These are phyloP conservation scores for Didymella exigua DNA, from an alignment of 2,329 filamentous ascomycete genomes.

Conservation along the genomic window DNA sequence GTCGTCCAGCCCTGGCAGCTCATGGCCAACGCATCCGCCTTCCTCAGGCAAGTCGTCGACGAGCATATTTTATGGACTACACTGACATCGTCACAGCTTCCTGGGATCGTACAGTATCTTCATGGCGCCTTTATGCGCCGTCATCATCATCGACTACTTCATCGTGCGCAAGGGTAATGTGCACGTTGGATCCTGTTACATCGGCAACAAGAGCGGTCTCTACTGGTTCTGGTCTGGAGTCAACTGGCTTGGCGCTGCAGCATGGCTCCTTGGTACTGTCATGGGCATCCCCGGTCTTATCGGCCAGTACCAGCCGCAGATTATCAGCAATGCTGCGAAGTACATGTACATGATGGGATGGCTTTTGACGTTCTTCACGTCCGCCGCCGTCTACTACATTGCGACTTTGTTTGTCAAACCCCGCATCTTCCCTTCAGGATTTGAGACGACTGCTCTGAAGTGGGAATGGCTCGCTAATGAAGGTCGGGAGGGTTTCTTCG, in stretches of 20 bases:
- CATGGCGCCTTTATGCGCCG: conserved; percentile 49
- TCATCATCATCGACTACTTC: conserved; percentile 50
- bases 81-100: conserved; percentile 41
- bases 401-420: conserved; percentile 25
- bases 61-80: not conserved
- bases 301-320: conserved; percentile 38
- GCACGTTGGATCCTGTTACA: conserved; percentile 49
- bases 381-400: conserved; percentile 36
- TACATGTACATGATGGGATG: conserved; percentile 48
- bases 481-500: conserved; percentile 38
- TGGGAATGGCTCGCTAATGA: conserved; percentile 36
- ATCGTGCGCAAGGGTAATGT: conserved; percentile 50
- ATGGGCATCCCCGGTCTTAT: conserved; percentile 46
- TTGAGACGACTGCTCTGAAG: conserved; percentile 21
- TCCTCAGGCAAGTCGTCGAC: conserved; percentile 35
- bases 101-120: conserved; percentile 52
- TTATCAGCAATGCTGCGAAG: conserved; percentile 40
- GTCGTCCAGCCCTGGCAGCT: conserved; percentile 47
- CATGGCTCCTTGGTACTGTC: conserved; percentile 37
- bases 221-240: conserved; percentile 43
- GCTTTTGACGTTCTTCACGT: conserved; percentile 40
- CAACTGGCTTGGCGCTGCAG: conserved; percentile 42
- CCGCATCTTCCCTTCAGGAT: conserved; percentile 25
- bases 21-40: conserved; percentile 48
- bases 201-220: conserved; percentile 24